Evolutionary conservation across 23 red algal species (phyloP).

Genomic region (Cyanidioschyzon merolae): DNA sequence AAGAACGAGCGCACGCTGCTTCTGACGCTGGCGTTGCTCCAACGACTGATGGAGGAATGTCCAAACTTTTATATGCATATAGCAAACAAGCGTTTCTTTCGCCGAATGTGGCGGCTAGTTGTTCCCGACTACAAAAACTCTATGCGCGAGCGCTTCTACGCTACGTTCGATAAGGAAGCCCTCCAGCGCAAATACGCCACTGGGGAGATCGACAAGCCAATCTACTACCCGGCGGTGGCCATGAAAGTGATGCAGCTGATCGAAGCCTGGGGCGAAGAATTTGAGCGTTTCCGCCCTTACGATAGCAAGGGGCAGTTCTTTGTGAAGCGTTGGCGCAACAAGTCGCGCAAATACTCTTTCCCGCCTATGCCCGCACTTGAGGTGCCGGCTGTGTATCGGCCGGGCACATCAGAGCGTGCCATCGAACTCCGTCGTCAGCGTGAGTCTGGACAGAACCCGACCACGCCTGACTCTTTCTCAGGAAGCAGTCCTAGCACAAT

Average conservation of each 20-base stretch:
- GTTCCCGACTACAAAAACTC: constrained; percentile 85
- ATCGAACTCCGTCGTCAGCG: background rate
- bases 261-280: constrained; percentile 10
- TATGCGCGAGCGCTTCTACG: constrained; percentile 29
- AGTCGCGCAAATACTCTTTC: constrained; percentile 3
- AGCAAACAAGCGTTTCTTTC: constrained; percentile 79
- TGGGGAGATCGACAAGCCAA: constrained; percentile 15
- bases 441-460: background rate
- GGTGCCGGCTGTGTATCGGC: constrained; percentile 7
- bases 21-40: constrained; percentile 52
- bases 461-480: background rate
- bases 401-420: background rate
- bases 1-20: constrained; percentile 46
- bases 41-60: constrained; percentile 62
- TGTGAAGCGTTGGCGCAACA: constrained; percentile 15
- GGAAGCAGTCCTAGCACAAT: background rate
- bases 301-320: constrained; percentile 15
- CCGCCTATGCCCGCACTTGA: background rate
- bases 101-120: constrained; percentile 87
- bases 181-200: constrained; percentile 16
- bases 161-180: constrained; percentile 4
- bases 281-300: constrained; percentile 14
- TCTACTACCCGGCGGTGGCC: constrained; percentile 14
- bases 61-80: constrained; percentile 81
- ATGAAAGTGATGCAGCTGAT: constrained; percentile 17